Base-by-base conservation (phyloP, 257 asterid species). In the Solanum peruvianum region DNA sequence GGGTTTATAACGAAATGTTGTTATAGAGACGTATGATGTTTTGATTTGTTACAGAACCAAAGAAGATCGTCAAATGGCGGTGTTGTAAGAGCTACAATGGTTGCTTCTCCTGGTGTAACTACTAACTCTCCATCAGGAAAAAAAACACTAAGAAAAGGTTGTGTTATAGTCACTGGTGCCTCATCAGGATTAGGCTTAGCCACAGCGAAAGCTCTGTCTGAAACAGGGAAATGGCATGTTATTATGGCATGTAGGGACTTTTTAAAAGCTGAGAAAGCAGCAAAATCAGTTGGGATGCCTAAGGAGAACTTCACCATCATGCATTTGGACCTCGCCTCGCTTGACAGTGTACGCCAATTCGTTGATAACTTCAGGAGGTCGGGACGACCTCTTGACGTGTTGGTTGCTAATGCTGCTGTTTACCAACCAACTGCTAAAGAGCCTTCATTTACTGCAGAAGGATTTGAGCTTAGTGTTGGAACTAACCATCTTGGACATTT, bases 191-290 rank as follows among this genome's bases (percentile, higher is more conserved):
- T 96, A 49, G 98, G 99, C 75, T 92, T 96, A 18, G 98, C 99
- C 77, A 91, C 99, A 10, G 98, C 98, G 0, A 96, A 95, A 75
- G 93, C 98, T 44, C 86, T 96, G 80, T 94, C 98, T 0, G 98
- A 94, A 60, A 92, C 93, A 71, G 98, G 98, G 11, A 96, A 95
- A 91, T 95, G 98, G 98, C 94, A 96, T 71, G 87, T 96, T 14
- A 89, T 95, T 52, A 95, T 96, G 99, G 99, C 98, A 29, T 96
- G 98, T 92, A 91, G 99, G 64, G 95, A 97, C 91, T 97, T 97
- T 82, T 93, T 95, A 60, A 96, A 94, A 91, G 89, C 98, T 1
- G 97, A 94, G 72, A 95, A 89, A 75, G 98, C 98, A 0, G 98
- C 98, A 7, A 94, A 96, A 73, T 91, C 96, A 0, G 96, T 83